These are phyloP conservation scores for Colletotrichum sp. DNA, from an alignment of 2,329 filamentous ascomycete species.

Conservation along the genomic window DNA sequence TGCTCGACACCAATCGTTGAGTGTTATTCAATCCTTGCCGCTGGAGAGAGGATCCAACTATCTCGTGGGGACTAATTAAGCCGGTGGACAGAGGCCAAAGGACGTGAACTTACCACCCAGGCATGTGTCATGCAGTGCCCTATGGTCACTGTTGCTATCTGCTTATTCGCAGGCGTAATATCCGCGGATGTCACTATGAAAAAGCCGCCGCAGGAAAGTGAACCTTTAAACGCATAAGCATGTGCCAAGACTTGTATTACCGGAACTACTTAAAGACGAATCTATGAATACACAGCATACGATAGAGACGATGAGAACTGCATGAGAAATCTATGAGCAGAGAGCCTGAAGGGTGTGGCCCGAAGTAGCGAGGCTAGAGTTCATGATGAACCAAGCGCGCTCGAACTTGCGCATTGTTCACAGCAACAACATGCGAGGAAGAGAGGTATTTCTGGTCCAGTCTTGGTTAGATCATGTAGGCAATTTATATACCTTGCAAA, in stretches of 20 bases:
- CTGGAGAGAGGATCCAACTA: too few relatives aligned
- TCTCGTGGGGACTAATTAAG: too few relatives aligned
- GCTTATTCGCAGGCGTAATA: not conserved
- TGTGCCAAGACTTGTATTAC: not conserved
- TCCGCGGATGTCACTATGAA: not conserved
- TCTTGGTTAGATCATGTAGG: not conserved
- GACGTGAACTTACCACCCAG: not conserved
- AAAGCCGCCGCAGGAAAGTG: not conserved
- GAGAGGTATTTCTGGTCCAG: fast-evolving
- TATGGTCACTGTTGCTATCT: not conserved
- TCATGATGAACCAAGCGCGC: not conserved
- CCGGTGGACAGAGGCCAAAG: not conserved
- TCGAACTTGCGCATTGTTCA: not conserved
- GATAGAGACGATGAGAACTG: not conserved
- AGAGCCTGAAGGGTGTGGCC: not conserved
- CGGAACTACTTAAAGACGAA: fast-evolving
- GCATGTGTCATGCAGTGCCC: not conserved
- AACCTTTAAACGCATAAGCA: not conserved
- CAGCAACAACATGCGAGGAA: not conserved
- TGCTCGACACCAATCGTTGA: too few relatives aligned
- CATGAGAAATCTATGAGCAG: not conserved
- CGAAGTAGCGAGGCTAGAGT: not conserved
- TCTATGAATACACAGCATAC: not conserved
- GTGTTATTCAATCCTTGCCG: too few relatives aligned
- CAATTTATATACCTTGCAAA: not conserved